Evolutionary conservation across 2,329 filamentous ascomycete genomes (phyloP), one percentile per base, ranked within the genome.

Genomic region (Penicillium oxalicum): DNA sequence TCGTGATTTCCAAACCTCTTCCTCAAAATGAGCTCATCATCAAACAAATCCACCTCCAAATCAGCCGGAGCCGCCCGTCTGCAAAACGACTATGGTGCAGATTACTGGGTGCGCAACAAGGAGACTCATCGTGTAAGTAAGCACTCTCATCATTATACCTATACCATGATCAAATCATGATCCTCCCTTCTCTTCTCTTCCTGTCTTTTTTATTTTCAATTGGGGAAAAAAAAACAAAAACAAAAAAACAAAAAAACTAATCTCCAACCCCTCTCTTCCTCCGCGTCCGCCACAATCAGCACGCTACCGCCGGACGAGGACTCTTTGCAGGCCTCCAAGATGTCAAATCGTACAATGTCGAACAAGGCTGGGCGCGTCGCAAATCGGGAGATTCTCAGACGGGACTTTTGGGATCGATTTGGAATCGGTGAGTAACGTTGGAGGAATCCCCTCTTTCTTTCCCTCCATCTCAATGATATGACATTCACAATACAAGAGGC

Each of bases 271-370:
- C 18, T 18, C 18, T 18, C 18, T 18, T 18, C 18, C 18, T 18
- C 18, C 18, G 18, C 18, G 18, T 18, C 18, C 18, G 2, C 18
- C 18, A 18, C 18, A 1, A 18, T 33, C 40, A 69, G 61, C 64
- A 61, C 37, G 45, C 64, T 36, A 69, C 66, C 5, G 57, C 59
- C 4, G 67, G 67, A 40, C 61, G 67, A 12, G 67, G 67, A 28
- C 62, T 70, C 40, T 70, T 70, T 46, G 66, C 67, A 32, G 67
- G 67, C 4, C 57, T 70, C 2, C 67, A 70, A 46, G 67, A 70
- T 33, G 56, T 58, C 9, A 70, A 70, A 50, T 59, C 62, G 49
- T 70, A 70, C 45, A 69, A 68, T 9, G 67, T 70, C 18, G 66
- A 70, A 2, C 46, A 51, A 2, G 67, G 67, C 33, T 70, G 65